A percentile compares a stretch with the other conserved stretches of the same genome.
phyloP scores from a whole-genome alignment of 257 asterid genomes.

The Agastache rugosa region DNA sequence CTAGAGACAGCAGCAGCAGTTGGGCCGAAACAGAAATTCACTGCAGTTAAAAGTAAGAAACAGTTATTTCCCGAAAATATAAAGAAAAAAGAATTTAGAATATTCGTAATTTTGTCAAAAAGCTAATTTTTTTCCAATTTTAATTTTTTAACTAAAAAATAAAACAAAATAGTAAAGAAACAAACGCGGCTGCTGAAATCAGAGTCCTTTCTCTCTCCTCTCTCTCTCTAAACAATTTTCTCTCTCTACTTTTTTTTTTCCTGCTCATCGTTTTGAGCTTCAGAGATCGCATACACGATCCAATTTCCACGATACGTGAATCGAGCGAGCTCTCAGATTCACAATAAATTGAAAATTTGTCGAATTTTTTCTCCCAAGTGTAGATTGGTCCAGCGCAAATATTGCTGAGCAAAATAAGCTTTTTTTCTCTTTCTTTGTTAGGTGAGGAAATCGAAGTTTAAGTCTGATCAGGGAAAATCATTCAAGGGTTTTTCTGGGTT shows the following conservation, averaged over 20 bases:
- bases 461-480: constrained; percentile 51
- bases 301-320: constrained; percentile 44
- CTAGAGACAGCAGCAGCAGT: constrained; percentile 30
- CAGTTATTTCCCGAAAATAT: constrained; percentile 9
- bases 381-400: constrained; percentile 29
- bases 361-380: constrained; percentile 16
- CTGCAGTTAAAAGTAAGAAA: constrained; percentile 35
- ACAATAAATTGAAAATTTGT: constrained; percentile 1
- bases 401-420: constrained; percentile 29
- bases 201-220: constrained; percentile 42
- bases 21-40: constrained; percentile 42
- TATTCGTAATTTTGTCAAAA: constrained; percentile 37
- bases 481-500: constrained; percentile 48
- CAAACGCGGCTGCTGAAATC: constrained; percentile 79
- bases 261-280: constrained; percentile 66
- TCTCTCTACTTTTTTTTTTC: constrained; percentile 41
- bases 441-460: constrained; percentile 55
- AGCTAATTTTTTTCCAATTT: constrained; percentile 12
- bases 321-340: constrained; percentile 42
- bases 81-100: constrained; percentile 32
- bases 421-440: constrained; percentile 31
- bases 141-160: not conserved
- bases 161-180: constrained; percentile 35
- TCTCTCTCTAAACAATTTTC: constrained; percentile 36
- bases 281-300: constrained; percentile 70